Evolutionary conservation across 805 yeast species (phyloP).

Genomic region (Torulaspora delbrueckii): DNA sequence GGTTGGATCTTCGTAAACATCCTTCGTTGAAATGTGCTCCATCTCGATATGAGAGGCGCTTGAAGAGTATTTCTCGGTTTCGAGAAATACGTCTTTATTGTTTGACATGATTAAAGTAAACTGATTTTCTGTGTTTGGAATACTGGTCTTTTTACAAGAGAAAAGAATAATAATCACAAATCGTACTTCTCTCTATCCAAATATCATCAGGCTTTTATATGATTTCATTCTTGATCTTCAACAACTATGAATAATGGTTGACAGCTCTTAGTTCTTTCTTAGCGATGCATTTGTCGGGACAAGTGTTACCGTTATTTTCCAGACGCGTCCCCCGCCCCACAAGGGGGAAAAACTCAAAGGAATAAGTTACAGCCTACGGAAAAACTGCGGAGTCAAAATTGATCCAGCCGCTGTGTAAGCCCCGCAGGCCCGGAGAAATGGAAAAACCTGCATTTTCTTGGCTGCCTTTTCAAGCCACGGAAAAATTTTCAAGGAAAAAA

Average conservation of each 20-base stretch:
- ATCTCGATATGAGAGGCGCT: constrained; percentile 9
- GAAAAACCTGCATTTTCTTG: no score
- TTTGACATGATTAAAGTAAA: neutral
- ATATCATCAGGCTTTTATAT: neutral
- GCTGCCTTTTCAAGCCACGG: no score
- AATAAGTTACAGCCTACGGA: no score
- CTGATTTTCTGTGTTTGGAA: neutral
- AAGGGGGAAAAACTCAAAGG: no score
- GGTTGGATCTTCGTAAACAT: constrained; percentile 12
- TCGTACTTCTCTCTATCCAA: no score
- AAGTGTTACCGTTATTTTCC: neutral
- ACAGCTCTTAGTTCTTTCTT: neutral
- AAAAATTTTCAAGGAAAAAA: no score
- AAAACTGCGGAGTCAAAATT: no score
- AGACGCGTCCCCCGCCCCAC: no score
- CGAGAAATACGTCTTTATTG: neutral
- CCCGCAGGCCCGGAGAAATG: no score
- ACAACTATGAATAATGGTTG: neutral
- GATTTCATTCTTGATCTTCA: neutral
- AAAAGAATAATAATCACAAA: neutral
- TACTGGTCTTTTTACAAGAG: neutral
- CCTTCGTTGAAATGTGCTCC: constrained; percentile 2
- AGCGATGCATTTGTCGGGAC: neutral
- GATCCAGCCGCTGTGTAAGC: no score
- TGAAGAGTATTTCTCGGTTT: neutral